Base-by-base conservation (phyloP, 129 eudicot species). In the Heracleum sosnowskyi region DNA sequence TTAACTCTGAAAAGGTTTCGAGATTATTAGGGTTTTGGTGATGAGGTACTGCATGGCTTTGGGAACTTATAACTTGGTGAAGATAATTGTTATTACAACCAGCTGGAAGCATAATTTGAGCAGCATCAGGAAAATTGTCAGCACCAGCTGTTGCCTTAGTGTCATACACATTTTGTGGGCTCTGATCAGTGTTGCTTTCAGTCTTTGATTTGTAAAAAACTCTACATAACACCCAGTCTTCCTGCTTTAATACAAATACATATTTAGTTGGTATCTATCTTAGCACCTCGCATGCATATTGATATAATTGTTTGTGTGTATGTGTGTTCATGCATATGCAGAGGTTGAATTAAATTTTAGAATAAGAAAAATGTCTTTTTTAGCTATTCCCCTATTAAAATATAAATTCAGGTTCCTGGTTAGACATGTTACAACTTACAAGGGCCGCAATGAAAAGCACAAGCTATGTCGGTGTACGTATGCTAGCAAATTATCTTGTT, bases 161-260 rank as follows among this genome's bases (percentile, higher is more conserved):
- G 18, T 44, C 77, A 62, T 44, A 34, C 53, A 75, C 39, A 42
- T 88, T 72, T 81, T 85, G 84, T 41, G 83, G 79, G 81, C 79
- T 74, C 29, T 45, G 74, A 78, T 85, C 78, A 49, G 79, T 79
- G 83, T 68, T 84, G 74, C 83, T 85, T 57, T 86, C 96, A 35
- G 85, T 81, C 82, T 90, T 93, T 80, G 87, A 83, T 85, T 91
- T 93, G 89, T 91, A 83, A 77, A 93, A 93, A 63, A 93, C 98
- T 89, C 98, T 82, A 79, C 98, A 93, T 74, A 93, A 69, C 12
- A 93, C 98, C 98, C 98, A 94, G 36, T 94, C 97, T 88, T 91
- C 98, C 98, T 94, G 98, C 77, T 41, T 36, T 1, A 29, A 77
- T 17, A 41, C 44, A 51, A 46, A 63, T 46, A 28, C 41, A 69